Base-by-base conservation (phyloP, 2,329 filamentous ascomycete species). In the Myriosclerotinia scirpicola region DNA sequence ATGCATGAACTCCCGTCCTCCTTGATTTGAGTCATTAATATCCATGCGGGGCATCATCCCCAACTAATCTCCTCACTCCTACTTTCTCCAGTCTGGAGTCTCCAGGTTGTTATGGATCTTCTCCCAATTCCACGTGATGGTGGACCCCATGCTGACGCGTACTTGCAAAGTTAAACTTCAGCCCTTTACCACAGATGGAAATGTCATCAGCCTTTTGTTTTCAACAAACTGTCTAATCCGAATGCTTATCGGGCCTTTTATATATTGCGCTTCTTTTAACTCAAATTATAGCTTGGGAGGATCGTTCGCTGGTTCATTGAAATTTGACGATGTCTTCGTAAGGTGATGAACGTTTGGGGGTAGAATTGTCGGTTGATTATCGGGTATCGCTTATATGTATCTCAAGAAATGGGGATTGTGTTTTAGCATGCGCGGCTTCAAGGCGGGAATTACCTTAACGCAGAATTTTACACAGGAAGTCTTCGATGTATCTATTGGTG, bases 91-190 rank as follows among this genome's bases (percentile, higher is more conserved):
- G 38, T 17, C 60, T 55, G 50, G 60, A 54, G 60, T 15, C 60
- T 44, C 50, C 60, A 64, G 60, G 9, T 30, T 17, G 17, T 11
- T 56, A 11, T 56, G 38, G 54, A 56, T 30, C 14, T 42, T 12
- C 14, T 56, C 15, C n/a, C 20, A 38, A 40, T 50, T 52, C 11
- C 12, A 62, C 42, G 34, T 38, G 20, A 22, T 34, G n/a, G 46
- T 62, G 59, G 46, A 52, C 52, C 44, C 34, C 15, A 52, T 2
- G 22, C 38, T 55, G 50, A 54, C 50, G 36, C 38, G 22, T 63
- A 63, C 22, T 34, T 38, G 30, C 30, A 55, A 38, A 11, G 30
- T 17, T 38, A 17, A 6, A 17, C 15, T 38, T 55, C 42, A 38
- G 26, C 20, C 55, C 17, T 17, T n/a, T 36, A 46, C 56, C 56